phyloP scores from a whole-genome alignment of 2,329 filamentous ascomycete genomes.

The Penicillium sclerotigenum region DNA sequence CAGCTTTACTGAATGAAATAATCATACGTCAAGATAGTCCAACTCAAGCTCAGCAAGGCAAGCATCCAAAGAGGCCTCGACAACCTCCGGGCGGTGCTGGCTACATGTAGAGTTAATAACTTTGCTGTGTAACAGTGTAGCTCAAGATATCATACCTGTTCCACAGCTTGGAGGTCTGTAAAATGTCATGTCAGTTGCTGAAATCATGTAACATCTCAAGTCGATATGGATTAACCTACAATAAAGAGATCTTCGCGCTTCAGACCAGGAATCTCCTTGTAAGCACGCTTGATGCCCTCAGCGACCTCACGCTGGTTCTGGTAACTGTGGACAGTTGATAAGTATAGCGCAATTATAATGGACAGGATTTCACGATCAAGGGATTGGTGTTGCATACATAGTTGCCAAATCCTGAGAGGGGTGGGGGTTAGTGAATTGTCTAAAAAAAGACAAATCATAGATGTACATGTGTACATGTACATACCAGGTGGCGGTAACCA shows the following conservation, averaged over 20 bases:
- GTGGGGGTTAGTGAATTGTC: constrained; percentile 14
- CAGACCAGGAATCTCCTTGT: constrained; percentile 38
- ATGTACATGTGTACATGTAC: constrained; percentile 3
- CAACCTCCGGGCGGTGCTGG: constrained; percentile 50
- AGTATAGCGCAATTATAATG: background rate
- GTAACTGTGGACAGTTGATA: constrained; percentile 24
- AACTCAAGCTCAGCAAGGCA: constrained; percentile 52
- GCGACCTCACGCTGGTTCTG: constrained; percentile 41
- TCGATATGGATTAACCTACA: constrained; percentile 22
- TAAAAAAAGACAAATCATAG: background rate
- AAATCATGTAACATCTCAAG: background rate
- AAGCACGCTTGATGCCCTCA: constrained; percentile 35
- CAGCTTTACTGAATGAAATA: constrained; percentile 10
- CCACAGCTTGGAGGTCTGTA: constrained; percentile 59
- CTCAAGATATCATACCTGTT: constrained; percentile 36
- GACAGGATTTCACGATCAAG: background rate
- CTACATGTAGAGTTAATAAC: constrained; percentile 8
- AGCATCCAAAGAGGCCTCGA: constrained; percentile 50
- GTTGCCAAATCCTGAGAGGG: constrained; percentile 36
- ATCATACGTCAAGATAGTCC: constrained; percentile 53
- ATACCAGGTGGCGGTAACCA: constrained; percentile 41
- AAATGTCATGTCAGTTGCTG: background rate
- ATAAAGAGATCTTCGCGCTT: constrained; percentile 44
- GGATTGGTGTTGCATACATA: constrained; percentile 28
- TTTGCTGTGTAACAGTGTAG: no score